Conservation (phyloP, 805 yeast species). For the Candida adriatica region DNA sequence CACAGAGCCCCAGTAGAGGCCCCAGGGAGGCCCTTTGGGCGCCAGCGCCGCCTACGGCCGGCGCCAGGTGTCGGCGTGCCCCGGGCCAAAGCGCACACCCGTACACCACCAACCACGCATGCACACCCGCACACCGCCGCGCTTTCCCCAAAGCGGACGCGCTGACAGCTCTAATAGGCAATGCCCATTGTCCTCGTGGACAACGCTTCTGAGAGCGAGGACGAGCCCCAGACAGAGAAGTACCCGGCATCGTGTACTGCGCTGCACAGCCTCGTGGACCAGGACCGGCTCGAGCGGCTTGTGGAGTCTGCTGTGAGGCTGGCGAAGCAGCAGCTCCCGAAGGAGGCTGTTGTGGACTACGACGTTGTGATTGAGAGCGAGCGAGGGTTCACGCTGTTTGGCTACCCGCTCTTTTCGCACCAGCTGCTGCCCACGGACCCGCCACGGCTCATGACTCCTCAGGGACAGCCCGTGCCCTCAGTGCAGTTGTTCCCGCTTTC, state of each 20-base stretch:
- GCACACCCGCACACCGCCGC: too few species aligned
- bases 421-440: constrained; percentile 44
- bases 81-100: too few species aligned
- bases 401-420: constrained; percentile 43
- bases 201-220: constrained; percentile 3
- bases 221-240: constrained; percentile 2
- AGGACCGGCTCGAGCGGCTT: constrained; percentile 1
- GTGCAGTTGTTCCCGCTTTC: constrained; percentile 35
- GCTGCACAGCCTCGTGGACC: constrained; percentile 3
- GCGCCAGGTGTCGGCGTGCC: too few species aligned
- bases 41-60: too few species aligned
- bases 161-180: too few species aligned
- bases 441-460: constrained; percentile 20
- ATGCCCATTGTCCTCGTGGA: constrained; percentile 8
- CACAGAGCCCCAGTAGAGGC: too few species aligned
- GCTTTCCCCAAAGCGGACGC: too few species aligned
- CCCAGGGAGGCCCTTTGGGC: too few species aligned
- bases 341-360: constrained; percentile 7
- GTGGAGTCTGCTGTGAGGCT: constrained; percentile 2
- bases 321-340: neutral
- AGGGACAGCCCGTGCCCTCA: constrained; percentile 18
- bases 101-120: too few species aligned
- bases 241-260: constrained; percentile 6
- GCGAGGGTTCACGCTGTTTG: constrained; percentile 46
- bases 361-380: constrained; percentile 48